Conservation (phyloP, 257 asterid genomes). For the Solanum verrucosum region DNA sequence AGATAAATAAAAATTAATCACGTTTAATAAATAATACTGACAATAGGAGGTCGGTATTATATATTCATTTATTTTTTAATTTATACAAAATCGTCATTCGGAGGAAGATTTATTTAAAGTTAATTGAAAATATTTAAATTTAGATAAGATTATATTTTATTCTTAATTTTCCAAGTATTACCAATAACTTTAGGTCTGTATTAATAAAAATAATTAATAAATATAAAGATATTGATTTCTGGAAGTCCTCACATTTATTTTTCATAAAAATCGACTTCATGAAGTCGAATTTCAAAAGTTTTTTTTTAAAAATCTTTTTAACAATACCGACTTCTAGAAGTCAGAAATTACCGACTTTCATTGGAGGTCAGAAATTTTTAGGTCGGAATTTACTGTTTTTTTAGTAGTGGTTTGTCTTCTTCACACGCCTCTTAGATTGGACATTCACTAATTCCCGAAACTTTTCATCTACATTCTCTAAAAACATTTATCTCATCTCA, state of each 20-base stretch:
- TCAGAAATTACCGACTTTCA: no score
- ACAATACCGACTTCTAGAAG: neutral
- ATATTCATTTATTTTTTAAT: no score
- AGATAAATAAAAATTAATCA: no score
- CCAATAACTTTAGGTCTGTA: no score
- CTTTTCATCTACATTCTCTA: neutral
- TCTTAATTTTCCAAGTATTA: no score
- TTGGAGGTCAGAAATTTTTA: no score
- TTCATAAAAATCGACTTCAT: neutral
- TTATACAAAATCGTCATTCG: no score
- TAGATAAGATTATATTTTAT: neutral
- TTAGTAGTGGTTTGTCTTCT: conserved; percentile 13
- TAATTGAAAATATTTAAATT: neutral
- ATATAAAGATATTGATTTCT: neutral
- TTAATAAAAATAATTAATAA: no score
- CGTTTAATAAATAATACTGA: no score
- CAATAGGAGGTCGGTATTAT: neutral
- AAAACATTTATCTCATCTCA: neutral
- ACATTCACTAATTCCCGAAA: neutral
- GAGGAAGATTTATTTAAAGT: neutral
- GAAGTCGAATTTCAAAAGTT: neutral
- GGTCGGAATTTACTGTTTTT: fast-evolving
- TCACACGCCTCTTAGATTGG: neutral
- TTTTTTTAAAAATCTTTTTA: no score
- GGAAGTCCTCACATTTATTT: neutral